Percentiles rank a stretch among this genome's conserved stretches.
Evolutionary conservation across 75 land plant species (phyloP).

Genomic region (Pseudotsuga menziesii): DNA sequence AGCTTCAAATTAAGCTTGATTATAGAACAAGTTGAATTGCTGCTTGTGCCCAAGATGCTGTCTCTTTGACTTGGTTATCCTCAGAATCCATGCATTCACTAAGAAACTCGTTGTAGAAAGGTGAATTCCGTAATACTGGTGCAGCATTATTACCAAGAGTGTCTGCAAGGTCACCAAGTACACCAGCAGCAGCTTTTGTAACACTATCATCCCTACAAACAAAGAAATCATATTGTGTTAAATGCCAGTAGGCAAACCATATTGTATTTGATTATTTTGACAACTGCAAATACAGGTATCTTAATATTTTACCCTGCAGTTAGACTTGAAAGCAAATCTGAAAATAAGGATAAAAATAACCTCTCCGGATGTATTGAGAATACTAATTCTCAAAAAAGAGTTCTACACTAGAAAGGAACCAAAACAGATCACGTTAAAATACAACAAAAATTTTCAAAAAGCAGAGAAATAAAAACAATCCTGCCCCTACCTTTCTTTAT

Average conservation of each 20-base stretch:
- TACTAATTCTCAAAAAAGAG: too few relatives aligned
- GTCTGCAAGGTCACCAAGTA: conserved; percentile 84
- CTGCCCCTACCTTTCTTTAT: conserved; percentile 55
- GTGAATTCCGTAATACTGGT: conserved; percentile 31
- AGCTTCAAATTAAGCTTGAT: too few relatives aligned
- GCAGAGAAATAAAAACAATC: not conserved
- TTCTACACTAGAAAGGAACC: too few relatives aligned
- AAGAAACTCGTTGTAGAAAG: conserved; percentile 54
- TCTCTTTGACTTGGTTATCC: conserved; percentile 67
- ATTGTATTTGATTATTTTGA: too few relatives aligned
- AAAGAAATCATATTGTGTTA: not conserved
- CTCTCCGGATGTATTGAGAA: too few relatives aligned
- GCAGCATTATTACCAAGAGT: conserved; percentile 57
- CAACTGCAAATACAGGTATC: too few relatives aligned
- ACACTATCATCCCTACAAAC: conserved; percentile 72
- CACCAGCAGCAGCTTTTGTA: conserved; percentile 82
- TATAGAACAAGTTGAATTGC: conserved; percentile 16
- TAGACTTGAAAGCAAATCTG: too few relatives aligned
- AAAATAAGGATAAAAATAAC: too few relatives aligned
- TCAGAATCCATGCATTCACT: conserved; percentile 59
- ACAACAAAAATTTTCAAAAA: not conserved
- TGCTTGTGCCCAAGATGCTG: conserved; percentile 68
- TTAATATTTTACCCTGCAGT: too few relatives aligned
- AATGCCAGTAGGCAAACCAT: too few relatives aligned
- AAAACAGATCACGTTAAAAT: too few relatives aligned